Base-by-base conservation (phyloP, 208 protist species). In the Endotrypanum monterogeii region DNA sequence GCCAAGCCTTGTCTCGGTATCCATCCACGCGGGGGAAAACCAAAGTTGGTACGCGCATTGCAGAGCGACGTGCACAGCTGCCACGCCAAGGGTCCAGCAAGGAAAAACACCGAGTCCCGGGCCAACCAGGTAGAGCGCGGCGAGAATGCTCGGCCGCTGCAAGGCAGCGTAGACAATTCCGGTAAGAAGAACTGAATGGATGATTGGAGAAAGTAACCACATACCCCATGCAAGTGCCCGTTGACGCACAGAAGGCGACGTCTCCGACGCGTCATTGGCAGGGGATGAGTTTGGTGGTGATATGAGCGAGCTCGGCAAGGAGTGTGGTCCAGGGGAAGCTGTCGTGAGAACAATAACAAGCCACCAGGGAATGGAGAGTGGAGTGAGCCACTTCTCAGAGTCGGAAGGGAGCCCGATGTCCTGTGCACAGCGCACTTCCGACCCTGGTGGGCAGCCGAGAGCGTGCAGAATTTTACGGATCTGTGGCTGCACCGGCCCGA, bases 11-110 rank as follows among this genome's bases (percentile, higher is more conserved):
- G 56, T 71, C 62, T 55, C 30, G 7, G 69, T 52, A 30, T 80
- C 70, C 5, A 76, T 62, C 69, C 60, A 71, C 16, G 4, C 63
- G 23, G 70, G 76, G 1, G 76, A 70, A 50, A 80, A 80, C 70
- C 70, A 80, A 23, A 74, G 32, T 63, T 80, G 76, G n/a, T 80
- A 80, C 46, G 69, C 58, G 58, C 69, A 71, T 63, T 80, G 76
- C 69, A 80, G 69, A 20, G 71, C 63, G 12, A 57, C 39, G 63
- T 80, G 76, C 35, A 72, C 25, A 12, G 76, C 69, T 4, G 63
- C 54, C 14, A 71, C 63, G 55, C 44, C 7, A 20, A 76, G 55
- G 4, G 61, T 80, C 70, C 76, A 76, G 35, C 62, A 44, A 7
- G 76, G 76, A 46, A 39, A 67, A 35, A 72, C 14, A 25, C 76